Evolutionary conservation across 2,329 filamentous ascomycete genomes (phyloP).

Genomic region (Cyphellophora attinorum): DNA sequence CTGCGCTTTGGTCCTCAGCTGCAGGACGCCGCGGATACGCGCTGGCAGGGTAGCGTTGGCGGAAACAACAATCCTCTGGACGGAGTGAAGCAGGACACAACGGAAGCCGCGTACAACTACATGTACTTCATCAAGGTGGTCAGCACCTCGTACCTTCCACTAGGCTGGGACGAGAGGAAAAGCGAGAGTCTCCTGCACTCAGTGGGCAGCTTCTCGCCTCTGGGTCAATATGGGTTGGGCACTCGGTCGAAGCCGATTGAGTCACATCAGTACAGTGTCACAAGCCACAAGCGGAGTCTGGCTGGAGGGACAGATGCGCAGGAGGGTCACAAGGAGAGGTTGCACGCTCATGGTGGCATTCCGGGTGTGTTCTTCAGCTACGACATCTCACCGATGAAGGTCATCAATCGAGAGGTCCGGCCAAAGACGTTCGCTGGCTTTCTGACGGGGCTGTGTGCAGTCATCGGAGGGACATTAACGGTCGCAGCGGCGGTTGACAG

Average conservation of each 20-base stretch:
- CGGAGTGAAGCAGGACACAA: constrained; percentile 62
- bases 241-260: constrained; percentile 67
- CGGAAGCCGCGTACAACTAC: constrained; percentile 82
- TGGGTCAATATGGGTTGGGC: constrained; percentile 61
- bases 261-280: constrained; percentile 97
- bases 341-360: constrained; percentile 85
- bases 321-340: constrained; percentile 83
- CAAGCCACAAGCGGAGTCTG: constrained; percentile 86
- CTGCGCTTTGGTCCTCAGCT: constrained; percentile 90
- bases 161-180: constrained; percentile 68
- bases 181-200: constrained; percentile 27
- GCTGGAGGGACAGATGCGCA: constrained; percentile 72
- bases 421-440: constrained; percentile 87
- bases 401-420: constrained; percentile 88
- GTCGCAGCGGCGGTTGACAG: constrained; percentile 91
- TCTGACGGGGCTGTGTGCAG: constrained; percentile 84
- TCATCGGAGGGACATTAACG: constrained; percentile 88
- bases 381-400: constrained; percentile 99
- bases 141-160: constrained; percentile 83
- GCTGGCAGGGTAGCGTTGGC: constrained; percentile 45
- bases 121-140: constrained; percentile 99
- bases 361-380: constrained; percentile 98
- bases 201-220: constrained; percentile 45
- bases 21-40: constrained; percentile 58
- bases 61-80: constrained; percentile 72